Evolutionary conservation across 2,329 filamentous ascomycete genomes (phyloP), one percentile per base, ranked within the genome.

Genomic region (Aspergillus brasiliensis): DNA sequence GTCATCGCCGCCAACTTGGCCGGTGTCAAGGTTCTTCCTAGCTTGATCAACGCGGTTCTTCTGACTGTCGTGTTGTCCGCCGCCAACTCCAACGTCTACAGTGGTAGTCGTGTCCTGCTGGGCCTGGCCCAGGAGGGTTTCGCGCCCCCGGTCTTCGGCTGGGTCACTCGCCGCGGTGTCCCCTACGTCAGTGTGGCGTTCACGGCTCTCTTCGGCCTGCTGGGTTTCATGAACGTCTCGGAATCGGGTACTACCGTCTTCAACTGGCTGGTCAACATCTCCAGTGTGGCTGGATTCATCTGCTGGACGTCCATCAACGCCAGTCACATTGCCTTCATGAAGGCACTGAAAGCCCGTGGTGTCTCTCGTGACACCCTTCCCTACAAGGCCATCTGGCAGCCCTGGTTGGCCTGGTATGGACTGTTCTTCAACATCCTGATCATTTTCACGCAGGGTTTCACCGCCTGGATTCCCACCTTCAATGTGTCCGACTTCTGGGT

Each of bases 141-240:
- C 58, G 80, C 77, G 3, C 80, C 80, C 3, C 62, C 61, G 0
- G 74, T 77, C 64, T 71, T 82, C 65, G 70, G 70, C 53, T 69
- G 67, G 49, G 78, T 77, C 11, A 77, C 74, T 19, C 72, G 71
- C 56, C 65, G 69, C 11, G 79, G 79, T 56, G 73, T 76, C 3
- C 80, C 80, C 0, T 77, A 77, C 62, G 68, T 69, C 56, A 72
- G 75, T 23, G 79, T 80, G 17, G 63, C 76, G 0, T 67, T 78
- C 61, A 81, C 80, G 0, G 73, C 71, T 13, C 71, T 74, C 1
- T 81, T 91, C 66, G 86, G 86, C 17, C 80, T 88, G 10, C 80
- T 92, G 5, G 86, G 86, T 0, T 92, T 88, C 78, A 84, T 92
- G 69, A 90, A 89, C 71, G 82, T 86, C 48, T 86, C 83, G 49